Evolutionary conservation across 345 rosid genomes (phyloP).

Genomic region (Euclidium syriacum): DNA sequence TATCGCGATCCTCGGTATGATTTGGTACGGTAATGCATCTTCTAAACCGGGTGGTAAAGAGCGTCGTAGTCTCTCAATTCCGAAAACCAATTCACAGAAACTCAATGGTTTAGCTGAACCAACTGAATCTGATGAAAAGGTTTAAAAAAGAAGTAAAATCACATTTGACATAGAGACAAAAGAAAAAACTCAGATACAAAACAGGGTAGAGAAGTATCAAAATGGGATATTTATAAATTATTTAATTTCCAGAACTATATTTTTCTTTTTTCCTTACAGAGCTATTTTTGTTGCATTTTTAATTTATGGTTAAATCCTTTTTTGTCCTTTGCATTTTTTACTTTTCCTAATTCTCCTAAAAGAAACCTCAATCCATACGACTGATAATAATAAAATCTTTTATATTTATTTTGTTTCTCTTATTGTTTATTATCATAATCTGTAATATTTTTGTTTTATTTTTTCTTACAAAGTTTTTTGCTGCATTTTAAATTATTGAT

Average conservation of each 20-base stretch:
- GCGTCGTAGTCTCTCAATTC: slow-evolving; percentile 52
- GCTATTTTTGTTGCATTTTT: neutral
- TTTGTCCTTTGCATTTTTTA: slow-evolving; percentile 4
- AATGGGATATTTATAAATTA: slow-evolving; percentile 20
- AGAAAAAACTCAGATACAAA: slow-evolving; percentile 28
- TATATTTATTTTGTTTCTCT: neutral
- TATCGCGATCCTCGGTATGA: slow-evolving; percentile 81
- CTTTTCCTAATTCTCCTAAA: slow-evolving; percentile 2
- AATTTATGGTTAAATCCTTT: slow-evolving; percentile 3
- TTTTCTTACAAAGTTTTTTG: too few relatives aligned
- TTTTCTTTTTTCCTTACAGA: slow-evolving; percentile 4
- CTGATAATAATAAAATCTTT: slow-evolving; percentile 14
- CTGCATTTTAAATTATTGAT: too few relatives aligned
- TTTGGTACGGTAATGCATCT: slow-evolving; percentile 97
- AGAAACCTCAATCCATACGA: slow-evolving; percentile 17
- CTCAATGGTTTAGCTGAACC: slow-evolving; percentile 42
- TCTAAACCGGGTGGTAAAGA: slow-evolving; percentile 95
- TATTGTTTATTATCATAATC: too few relatives aligned
- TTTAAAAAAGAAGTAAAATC: slow-evolving; percentile 29
- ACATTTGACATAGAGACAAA: slow-evolving; percentile 21
- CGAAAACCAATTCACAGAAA: slow-evolving; percentile 52
- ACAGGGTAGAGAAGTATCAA: slow-evolving; percentile 24
- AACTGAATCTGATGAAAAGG: slow-evolving; percentile 55
- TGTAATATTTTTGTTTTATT: too few relatives aligned
- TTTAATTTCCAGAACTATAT: slow-evolving; percentile 16